These are phyloP conservation scores for Panicum virgatum DNA, from an alignment of 202 grass and related monocot species.

Conservation along the genomic window DNA sequence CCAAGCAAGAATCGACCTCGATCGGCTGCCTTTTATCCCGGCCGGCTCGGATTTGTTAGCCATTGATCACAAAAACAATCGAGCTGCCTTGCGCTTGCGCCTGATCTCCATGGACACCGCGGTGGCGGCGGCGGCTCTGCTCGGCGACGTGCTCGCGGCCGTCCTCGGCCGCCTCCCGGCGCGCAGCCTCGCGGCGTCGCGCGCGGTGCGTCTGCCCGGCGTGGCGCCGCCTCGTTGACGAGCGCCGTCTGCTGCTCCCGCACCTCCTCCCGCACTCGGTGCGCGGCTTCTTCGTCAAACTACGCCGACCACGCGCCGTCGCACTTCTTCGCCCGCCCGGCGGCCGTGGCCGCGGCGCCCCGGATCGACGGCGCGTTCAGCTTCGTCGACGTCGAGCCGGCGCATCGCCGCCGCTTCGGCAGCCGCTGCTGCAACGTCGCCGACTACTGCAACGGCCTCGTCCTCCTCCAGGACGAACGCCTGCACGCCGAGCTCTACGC, in stretches of 20 bases:
- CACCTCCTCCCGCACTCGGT: neutral
- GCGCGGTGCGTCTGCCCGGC: neutral
- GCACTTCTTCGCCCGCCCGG: neutral
- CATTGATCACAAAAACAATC: no score
- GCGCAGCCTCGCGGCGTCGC: neutral
- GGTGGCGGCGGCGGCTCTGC: neutral
- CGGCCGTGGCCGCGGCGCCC: neutral
- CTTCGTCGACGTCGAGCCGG: no score
- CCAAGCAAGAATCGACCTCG: no score
- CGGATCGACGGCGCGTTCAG: neutral
- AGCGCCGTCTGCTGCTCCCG: no score
- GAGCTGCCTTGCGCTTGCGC: no score
- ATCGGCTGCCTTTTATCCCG: no score
- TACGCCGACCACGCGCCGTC: no score
- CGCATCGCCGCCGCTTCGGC: no score
- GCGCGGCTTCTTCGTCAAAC: neutral
- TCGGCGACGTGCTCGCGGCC: neutral
- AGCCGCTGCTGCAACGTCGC: neutral
- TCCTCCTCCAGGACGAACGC: neutral
- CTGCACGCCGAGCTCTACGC: neutral
- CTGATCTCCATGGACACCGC: no score
- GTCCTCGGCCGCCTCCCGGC: neutral
- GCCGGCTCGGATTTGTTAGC: no score
- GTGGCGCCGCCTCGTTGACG: neutral
- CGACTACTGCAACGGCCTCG: constrained; percentile 1